Percentiles rank a stretch among this genome's conserved stretches.
These are phyloP conservation scores for Cladosporium sp. DNA, from an alignment of 2,329 filamentous ascomycete genomes.

Conservation along the genomic window DNA sequence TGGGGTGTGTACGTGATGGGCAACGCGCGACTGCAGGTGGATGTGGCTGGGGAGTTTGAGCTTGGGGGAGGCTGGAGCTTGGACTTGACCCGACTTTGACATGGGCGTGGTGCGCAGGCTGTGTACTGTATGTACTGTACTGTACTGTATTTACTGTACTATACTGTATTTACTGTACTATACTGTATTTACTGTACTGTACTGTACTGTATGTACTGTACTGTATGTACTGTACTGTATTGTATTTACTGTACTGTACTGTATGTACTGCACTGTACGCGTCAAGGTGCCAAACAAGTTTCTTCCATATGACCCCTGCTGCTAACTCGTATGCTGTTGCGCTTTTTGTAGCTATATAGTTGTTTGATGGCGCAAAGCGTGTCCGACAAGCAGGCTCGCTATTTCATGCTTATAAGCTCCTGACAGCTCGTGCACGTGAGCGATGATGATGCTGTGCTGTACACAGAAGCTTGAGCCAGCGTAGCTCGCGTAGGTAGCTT, in stretches of 20 bases:
- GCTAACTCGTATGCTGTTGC: neutral
- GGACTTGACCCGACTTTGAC: neutral
- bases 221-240: rapidly evolving
- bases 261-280: no score
- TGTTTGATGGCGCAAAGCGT: neutral
- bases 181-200: no score
- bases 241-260: no score
- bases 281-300: neutral
- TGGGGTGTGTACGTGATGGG: neutral
- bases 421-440: neutral
- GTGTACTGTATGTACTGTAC: neutral
- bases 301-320: neutral
- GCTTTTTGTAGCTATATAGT: neutral
- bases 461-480: neutral
- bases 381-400: neutral
- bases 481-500: neutral
- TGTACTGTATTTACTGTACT: no score
- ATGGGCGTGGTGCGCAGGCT: neutral
- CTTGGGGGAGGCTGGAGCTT: neutral
- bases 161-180: no score
- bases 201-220: neutral
- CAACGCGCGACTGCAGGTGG: conserved; percentile 5
- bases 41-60: conserved; percentile 15
- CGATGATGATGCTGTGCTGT: neutral
- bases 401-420: neutral